A percentile compares a stretch with the other conserved stretches of the same genome.
Conservation (phyloP, 2,329 filamentous ascomycete species). For the Paecilomyces fulvus region DNA sequence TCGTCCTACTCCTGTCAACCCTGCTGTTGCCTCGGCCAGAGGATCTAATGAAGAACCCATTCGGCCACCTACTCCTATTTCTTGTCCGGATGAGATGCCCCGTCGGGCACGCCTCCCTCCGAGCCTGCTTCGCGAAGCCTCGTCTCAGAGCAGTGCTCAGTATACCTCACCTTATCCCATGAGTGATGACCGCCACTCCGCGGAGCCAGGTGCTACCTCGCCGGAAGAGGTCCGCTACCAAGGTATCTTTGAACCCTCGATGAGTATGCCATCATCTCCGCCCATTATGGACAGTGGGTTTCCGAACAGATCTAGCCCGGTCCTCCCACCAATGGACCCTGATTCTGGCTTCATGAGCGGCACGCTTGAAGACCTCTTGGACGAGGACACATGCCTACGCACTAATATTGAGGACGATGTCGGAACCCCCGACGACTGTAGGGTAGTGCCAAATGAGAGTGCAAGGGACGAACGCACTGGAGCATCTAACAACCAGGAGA, state of each 20-base stretch:
- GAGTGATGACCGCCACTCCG: constrained; percentile 25
- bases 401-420: constrained; percentile 9
- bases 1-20: constrained; percentile 55
- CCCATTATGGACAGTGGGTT: constrained; percentile 61
- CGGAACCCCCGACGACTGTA: constrained; percentile 18
- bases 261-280: constrained; percentile 81
- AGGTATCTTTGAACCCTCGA: constrained; percentile 57
- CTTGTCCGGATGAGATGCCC: constrained; percentile 18
- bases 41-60: constrained; percentile 35
- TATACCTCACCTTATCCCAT: constrained; percentile 35
- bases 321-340: constrained; percentile 49
- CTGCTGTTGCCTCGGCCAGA: constrained; percentile 21
- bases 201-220: constrained; percentile 41
- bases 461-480: constrained; percentile 13
- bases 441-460: constrained; percentile 11
- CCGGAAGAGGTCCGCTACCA: constrained; percentile 44
- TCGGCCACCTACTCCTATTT: constrained; percentile 39
- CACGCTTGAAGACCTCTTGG: constrained; percentile 60
- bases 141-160: constrained; percentile 36
- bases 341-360: constrained; percentile 85
- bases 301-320: constrained; percentile 71
- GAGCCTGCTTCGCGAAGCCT: constrained; percentile 56
- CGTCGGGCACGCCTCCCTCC: constrained; percentile 28
- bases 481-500: constrained; percentile 16
- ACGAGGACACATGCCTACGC: constrained; percentile 44